phyloP scores from a whole-genome alignment of 1,284 basidiomycete species.

The Heterobasidion annosum region DNA sequence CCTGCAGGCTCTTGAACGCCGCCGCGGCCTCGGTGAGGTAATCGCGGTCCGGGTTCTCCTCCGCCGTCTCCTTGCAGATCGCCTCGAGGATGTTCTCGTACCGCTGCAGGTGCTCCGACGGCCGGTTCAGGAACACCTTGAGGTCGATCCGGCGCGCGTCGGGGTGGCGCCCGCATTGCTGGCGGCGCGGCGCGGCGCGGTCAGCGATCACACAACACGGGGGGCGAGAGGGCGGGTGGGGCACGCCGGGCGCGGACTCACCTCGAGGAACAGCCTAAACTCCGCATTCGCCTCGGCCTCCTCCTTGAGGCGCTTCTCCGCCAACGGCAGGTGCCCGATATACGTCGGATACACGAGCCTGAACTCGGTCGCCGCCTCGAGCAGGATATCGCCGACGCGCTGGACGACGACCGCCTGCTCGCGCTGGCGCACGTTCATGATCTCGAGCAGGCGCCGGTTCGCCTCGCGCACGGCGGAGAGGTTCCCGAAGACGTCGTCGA shows the following conservation, averaged over 20 bases:
- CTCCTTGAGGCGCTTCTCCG: conserved; percentile 80
- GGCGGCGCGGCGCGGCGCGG: background rate
- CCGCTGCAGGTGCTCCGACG: conserved; percentile 83
- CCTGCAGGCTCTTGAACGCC: conserved; percentile 71
- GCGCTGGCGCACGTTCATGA: conserved; percentile 80
- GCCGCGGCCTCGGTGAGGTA: conserved; percentile 70
- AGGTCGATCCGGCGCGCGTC: conserved; percentile 78
- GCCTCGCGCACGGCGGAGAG: conserved; percentile 77
- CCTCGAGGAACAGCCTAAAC: conserved; percentile 85
- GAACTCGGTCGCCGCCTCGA: conserved; percentile 86
- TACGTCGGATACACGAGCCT: conserved; percentile 81
- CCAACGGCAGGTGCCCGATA: conserved; percentile 77
- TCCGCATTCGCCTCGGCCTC: conserved; percentile 78
- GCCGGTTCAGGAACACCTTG: conserved; percentile 81
- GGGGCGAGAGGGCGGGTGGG: too few relatives aligned
- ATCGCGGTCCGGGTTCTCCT: conserved; percentile 73
- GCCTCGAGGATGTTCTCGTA: conserved; percentile 86
- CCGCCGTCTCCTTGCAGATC: conserved; percentile 72
- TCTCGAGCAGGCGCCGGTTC: conserved; percentile 75
- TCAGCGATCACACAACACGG: background rate
- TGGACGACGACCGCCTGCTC: conserved; percentile 83
- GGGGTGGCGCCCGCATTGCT: conserved; percentile 54
- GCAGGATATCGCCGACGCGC: conserved; percentile 85
- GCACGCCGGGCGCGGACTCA: conserved; percentile 21
- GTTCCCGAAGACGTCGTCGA: conserved; percentile 84